These are phyloP conservation scores for Wickerhamomyces ciferrii DNA, from an alignment of 805 yeast genomes.

Conservation along the genomic window DNA sequence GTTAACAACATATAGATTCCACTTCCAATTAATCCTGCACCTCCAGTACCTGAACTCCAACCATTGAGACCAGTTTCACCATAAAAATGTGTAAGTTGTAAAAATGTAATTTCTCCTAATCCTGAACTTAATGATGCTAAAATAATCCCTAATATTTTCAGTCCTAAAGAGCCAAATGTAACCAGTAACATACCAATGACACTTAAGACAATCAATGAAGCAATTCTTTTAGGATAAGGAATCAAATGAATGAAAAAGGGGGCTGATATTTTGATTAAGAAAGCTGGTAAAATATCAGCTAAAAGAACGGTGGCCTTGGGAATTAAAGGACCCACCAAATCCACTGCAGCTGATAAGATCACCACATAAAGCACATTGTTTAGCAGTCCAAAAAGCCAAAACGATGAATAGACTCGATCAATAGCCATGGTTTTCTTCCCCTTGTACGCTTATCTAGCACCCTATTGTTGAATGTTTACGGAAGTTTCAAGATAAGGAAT, in stretches of 20 bases:
- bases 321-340: conserved; percentile 73
- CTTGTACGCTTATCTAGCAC: no score
- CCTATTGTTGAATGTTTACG: no score
- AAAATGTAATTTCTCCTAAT: conserved; percentile 82
- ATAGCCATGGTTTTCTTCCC: neutral
- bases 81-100: conserved; percentile 81
- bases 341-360: conserved; percentile 87
- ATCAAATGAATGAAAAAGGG: conserved; percentile 74
- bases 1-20: conserved; percentile 69
- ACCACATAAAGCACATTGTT: conserved; percentile 91
- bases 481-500: no score
- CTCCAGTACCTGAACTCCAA: conserved; percentile 94
- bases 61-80: conserved; percentile 63
- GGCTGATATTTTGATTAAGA: conserved; percentile 61
- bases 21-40: conserved; percentile 87
- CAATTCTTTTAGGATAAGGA: conserved; percentile 52
- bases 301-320: conserved; percentile 85
- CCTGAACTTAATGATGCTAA: conserved; percentile 86
- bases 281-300: conserved; percentile 85
- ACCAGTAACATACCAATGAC: conserved; percentile 71
- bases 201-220: conserved; percentile 51
- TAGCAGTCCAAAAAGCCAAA: conserved; percentile 80
- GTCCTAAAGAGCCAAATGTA: conserved; percentile 25
- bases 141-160: conserved; percentile 60
- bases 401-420: conserved; percentile 38